A percentile compares a stretch with the other conserved stretches of the same genome.
phyloP scores from a whole-genome alignment of 2,329 filamentous ascomycete species.

The Beauveria australis region DNA sequence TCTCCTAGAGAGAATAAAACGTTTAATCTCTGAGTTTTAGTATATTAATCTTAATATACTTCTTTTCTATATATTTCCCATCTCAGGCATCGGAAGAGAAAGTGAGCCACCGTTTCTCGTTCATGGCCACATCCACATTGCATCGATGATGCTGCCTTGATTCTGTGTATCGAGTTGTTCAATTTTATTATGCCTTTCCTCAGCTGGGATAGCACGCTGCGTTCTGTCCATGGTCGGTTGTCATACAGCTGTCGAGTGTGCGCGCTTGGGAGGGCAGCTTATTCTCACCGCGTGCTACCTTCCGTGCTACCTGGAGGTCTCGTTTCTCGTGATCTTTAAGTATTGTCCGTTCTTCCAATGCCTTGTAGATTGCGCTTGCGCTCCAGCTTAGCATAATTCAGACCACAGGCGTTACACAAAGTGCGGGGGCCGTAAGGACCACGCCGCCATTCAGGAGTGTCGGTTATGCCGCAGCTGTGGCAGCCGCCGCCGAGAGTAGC shows the following conservation, averaged over 20 bases:
- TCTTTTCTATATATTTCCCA: background rate
- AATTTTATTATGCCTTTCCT: constrained; percentile 5
- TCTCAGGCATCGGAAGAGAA: constrained; percentile 9
- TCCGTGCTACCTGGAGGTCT: too few species aligned
- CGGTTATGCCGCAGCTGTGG: too few species aligned
- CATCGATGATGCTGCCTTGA: background rate
- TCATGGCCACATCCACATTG: constrained; percentile 8
- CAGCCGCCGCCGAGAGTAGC: too few species aligned
- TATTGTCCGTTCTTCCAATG: too few species aligned
- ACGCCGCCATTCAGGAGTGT: too few species aligned
- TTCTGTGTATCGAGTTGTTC: constrained; percentile 9
- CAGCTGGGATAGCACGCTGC: background rate
- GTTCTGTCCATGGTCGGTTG: background rate
- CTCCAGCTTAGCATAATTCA: too few species aligned
- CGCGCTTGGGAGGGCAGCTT: constrained; percentile 13
- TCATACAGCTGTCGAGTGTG: constrained; percentile 12
- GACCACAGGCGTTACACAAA: too few species aligned
- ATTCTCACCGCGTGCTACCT: too few species aligned
- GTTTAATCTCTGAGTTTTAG: constrained; percentile 3
- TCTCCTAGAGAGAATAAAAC: constrained; percentile 6
- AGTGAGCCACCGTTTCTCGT: constrained; percentile 9
- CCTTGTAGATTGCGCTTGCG: too few species aligned
- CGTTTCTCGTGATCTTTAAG: too few species aligned
- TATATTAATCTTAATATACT: background rate
- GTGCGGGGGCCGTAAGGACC: too few species aligned